Evolutionary conservation across 345 rosid genomes (phyloP).

Genomic region (Citropsis articulata): DNA sequence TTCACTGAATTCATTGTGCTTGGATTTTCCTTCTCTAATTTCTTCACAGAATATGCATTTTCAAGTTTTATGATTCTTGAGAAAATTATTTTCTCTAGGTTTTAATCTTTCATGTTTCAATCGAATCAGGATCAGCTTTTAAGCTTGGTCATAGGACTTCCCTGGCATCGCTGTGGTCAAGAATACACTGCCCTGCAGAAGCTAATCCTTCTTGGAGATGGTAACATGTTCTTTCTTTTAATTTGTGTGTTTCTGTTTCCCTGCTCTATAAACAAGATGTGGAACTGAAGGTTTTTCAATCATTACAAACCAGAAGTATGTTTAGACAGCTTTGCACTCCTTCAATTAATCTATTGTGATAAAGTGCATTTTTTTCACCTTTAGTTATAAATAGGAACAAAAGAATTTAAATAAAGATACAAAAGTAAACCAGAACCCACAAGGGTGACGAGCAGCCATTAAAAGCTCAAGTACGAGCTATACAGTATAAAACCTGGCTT

Average conservation of each 20-base stretch:
- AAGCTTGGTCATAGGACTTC: slow-evolving; percentile 12
- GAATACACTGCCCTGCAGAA: slow-evolving; percentile 63
- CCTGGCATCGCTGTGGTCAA: slow-evolving; percentile 34
- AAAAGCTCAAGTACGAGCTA: background rate
- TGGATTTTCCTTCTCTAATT: background rate
- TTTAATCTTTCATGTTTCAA: background rate
- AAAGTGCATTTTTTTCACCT: background rate
- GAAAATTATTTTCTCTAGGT: background rate
- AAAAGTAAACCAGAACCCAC: background rate
- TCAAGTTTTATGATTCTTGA: background rate
- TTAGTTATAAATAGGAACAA: background rate
- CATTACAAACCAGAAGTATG: background rate
- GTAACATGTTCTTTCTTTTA: slow-evolving; percentile 32
- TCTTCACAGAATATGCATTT: background rate
- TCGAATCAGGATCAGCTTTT: slow-evolving; percentile 29
- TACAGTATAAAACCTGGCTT: background rate
- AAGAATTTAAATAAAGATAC: background rate
- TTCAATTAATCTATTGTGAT: background rate
- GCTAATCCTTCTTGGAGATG: slow-evolving; percentile 83
- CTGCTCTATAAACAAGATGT: background rate
- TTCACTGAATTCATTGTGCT: background rate
- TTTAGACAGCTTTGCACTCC: background rate
- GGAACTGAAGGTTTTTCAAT: background rate
- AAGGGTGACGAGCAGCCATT: background rate
- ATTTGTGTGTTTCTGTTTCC: background rate